Evolutionary conservation across 176 grass and related monocot genomes (phyloP).

Genomic region (Triticum timopheevii): DNA sequence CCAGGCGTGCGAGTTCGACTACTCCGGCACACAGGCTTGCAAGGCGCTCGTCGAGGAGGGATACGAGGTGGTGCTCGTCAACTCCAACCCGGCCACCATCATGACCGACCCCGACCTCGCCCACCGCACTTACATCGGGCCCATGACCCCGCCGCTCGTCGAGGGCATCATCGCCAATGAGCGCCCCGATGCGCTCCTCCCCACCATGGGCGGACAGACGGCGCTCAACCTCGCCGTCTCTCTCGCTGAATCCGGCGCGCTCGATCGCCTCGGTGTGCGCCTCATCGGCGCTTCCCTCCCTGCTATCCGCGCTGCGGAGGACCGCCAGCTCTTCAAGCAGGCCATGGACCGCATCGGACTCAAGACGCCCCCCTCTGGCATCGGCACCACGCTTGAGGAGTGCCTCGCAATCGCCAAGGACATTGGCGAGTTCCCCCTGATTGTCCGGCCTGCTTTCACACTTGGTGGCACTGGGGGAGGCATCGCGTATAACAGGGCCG

Average conservation of each 20-base stretch:
- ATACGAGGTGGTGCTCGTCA: conserved; percentile 87
- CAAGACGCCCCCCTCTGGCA: conserved; percentile 87
- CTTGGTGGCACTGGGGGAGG: conserved; percentile 92
- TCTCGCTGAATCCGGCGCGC: conserved; percentile 75
- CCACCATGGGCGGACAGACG: conserved; percentile 97
- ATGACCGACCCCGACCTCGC: conserved; percentile 96
- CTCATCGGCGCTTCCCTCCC: conserved; percentile 91
- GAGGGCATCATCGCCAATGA: conserved; percentile 75
- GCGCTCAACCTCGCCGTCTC: conserved; percentile 96
- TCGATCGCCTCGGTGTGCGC: conserved; percentile 56
- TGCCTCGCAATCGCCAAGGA: conserved; percentile 67
- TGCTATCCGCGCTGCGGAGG: conserved; percentile 86
- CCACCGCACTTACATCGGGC: conserved; percentile 91
- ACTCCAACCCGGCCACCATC: conserved; percentile 98
- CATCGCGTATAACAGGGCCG: conserved; percentile 84
- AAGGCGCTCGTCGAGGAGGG: conserved; percentile 88
- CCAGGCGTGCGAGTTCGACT: conserved; percentile 99
- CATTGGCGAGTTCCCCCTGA: conserved; percentile 85
- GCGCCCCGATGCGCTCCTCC: conserved; percentile 85
- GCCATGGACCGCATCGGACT: conserved; percentile 95
- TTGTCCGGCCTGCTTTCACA: conserved; percentile 88
- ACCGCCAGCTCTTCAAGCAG: conserved; percentile 86
- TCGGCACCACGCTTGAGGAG: conserved; percentile 81
- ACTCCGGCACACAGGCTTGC: conserved; percentile 99
- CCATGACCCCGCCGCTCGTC: conserved; percentile 88